Evolutionary conservation across 148 eudicot genomes (phyloP), one percentile per base, ranked within the genome.

Genomic region (Persicaria tinctoria): DNA sequence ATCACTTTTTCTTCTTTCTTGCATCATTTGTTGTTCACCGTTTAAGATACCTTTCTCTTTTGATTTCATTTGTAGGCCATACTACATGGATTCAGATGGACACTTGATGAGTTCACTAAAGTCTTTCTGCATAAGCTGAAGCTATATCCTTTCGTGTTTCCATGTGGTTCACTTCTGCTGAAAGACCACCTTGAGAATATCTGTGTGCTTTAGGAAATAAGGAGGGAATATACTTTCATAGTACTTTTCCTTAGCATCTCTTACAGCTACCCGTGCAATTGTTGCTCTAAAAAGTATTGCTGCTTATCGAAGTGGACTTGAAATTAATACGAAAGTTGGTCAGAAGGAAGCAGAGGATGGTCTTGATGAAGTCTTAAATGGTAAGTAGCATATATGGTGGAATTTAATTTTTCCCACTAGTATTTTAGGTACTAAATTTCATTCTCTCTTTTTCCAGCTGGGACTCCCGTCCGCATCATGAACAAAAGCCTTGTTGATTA

Each of bases 241-340:
- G 5, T 8, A 76, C 8, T 53, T 71, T 84, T 89, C 92, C 97
- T 76, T 90, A 86, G 76, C 86, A 18, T 46, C 73, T 44, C 57
- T 51, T 83, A 95, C 99, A 75, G 78, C 82, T 84, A 89, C 90
- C 78, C 69, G 76, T 74, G 75, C 88, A 76, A 77, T 89, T 77
- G 83, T 90, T 82, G 97, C 90, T 71, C 80, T 90, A 70, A 95
- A 95, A 87, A 95, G 99, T 82, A 89, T 95, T 80, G 96, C 91
- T 82, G 99, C 99, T 75, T 95, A 90, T 78, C 92, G 99, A 72
- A 89, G 96, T 82, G 97, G 99, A 76, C 97, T 95, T 70, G 90
- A 86, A 47, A 92, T 95, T 74, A 87, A 92, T 84, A 83, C 97
- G 76, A 83, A 83, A 73, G 91, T 92, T 71, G 82, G 89, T n/a